Conservation (phyloP, 148 eudicot genomes). For the Mesembryanthemum crystallinum region DNA sequence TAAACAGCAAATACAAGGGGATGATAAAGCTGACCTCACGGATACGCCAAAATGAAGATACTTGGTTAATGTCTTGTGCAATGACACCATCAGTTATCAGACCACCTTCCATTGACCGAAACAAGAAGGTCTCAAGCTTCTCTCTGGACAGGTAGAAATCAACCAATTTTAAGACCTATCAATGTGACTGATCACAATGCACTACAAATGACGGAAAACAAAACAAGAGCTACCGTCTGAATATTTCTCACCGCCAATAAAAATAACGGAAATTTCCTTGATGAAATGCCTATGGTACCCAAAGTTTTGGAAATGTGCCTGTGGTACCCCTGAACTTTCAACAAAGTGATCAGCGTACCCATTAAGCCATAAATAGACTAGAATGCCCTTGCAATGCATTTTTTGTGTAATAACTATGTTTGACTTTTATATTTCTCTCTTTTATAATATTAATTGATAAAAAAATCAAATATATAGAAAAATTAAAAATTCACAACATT, state of each 20-base stretch:
- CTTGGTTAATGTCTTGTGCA: conserved; percentile 93
- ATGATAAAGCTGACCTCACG: conserved; percentile 62
- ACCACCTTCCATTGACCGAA: conserved; percentile 76
- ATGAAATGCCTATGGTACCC: too few species aligned
- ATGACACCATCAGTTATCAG: conserved; percentile 84
- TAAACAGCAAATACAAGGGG: not conserved
- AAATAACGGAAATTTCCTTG: too few species aligned
- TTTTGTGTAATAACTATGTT: too few species aligned
- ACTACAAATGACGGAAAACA: not conserved
- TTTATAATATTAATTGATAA: too few species aligned
- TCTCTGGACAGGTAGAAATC: conserved; percentile 52
- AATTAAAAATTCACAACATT: too few species aligned
- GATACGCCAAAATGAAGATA: conserved; percentile 88
- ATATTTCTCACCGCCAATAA: not conserved
- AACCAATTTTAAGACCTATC: conserved; percentile 16
- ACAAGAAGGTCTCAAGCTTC: conserved; percentile 88
- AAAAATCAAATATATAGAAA: too few species aligned
- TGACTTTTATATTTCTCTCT: too few species aligned
- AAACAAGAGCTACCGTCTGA: not conserved
- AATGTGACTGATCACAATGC: not conserved
- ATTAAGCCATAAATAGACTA: too few species aligned
- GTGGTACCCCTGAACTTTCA: too few species aligned
- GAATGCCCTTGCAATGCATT: too few species aligned
- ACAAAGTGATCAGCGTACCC: too few species aligned
- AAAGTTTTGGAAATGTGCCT: too few species aligned